A percentile compares a stretch with the other conserved stretches of the same genome.
Conservation (phyloP, 129 eudicot species). For the Escallonia herrerae region DNA sequence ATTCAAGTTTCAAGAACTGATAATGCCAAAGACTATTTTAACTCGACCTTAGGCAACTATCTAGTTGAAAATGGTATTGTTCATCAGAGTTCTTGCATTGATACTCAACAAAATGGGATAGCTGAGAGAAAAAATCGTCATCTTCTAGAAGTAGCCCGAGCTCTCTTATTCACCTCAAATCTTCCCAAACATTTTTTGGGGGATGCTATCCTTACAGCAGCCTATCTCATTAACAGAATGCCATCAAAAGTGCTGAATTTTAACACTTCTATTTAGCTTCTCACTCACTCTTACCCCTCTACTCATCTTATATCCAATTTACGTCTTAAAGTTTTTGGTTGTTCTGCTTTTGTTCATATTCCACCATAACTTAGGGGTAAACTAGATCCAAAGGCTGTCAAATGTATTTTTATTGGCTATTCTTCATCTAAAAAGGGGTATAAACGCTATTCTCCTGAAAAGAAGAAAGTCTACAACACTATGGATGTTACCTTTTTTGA, state of each 20-base stretch:
- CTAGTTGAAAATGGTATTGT: background rate
- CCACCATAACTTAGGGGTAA: too few relatives aligned
- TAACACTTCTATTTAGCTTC: too few relatives aligned
- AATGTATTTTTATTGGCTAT: too few relatives aligned
- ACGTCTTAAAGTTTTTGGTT: too few relatives aligned
- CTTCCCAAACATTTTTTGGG: conserved; percentile 5
- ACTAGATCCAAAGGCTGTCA: too few relatives aligned
- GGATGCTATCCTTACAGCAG: background rate
- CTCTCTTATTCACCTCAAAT: background rate
- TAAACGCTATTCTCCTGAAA: too few relatives aligned
- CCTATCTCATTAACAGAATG: conserved; percentile 3
- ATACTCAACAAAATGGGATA: conserved; percentile 3
- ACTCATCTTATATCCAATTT: too few relatives aligned
- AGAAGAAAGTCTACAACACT: too few relatives aligned
- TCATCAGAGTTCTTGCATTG: background rate
- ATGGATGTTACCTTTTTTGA: too few relatives aligned
- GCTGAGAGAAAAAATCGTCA: conserved; percentile 3
- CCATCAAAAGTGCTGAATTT: background rate
- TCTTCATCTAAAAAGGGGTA: too few relatives aligned
- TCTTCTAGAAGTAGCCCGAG: conserved; percentile 1
- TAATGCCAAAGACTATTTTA: background rate
- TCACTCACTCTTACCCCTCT: too few relatives aligned
- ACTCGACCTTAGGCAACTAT: background rate
- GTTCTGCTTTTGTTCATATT: too few relatives aligned
- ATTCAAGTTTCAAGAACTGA: background rate